Evolutionary conservation across 179 eudicot genomes (phyloP).

Genomic region (Monotropa hypopitys): DNA sequence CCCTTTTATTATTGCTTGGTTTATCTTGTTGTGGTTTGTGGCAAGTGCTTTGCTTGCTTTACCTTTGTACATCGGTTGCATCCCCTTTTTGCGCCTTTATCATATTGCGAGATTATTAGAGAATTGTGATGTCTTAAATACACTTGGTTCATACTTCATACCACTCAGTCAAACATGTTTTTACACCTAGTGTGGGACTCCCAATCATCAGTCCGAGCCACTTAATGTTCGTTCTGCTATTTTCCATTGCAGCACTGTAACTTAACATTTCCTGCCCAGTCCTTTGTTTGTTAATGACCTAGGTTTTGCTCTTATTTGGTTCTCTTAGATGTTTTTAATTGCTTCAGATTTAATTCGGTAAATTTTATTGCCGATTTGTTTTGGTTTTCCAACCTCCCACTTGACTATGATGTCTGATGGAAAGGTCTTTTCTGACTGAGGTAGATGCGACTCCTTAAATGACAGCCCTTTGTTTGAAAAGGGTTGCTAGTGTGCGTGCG

Average conservation of each 20-base stretch:
- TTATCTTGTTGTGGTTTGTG: background rate
- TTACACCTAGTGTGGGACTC: background rate
- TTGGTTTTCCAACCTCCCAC: background rate
- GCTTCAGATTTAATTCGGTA: background rate
- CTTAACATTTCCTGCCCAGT: background rate
- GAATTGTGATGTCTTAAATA: background rate
- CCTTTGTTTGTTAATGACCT: background rate
- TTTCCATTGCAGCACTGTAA: background rate
- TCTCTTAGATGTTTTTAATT: background rate
- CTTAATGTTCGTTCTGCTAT: background rate
- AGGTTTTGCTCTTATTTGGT: background rate
- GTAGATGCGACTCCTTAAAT: background rate
- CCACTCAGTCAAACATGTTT: background rate
- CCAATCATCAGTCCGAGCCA: background rate
- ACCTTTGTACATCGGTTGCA: background rate
- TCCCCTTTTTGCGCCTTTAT: background rate
- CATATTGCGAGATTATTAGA: background rate
- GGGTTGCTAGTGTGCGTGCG: too few species aligned
- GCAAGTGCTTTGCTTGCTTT: slow-evolving; percentile 1
- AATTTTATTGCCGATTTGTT: background rate
- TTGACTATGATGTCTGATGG: background rate
- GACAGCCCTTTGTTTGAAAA: background rate
- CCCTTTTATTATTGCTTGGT: background rate
- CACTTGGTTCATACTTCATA: too few species aligned
- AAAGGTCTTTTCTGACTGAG: background rate